phyloP scores from a whole-genome alignment of 73 alveolate species.

The Urostyla sp. region DNA sequence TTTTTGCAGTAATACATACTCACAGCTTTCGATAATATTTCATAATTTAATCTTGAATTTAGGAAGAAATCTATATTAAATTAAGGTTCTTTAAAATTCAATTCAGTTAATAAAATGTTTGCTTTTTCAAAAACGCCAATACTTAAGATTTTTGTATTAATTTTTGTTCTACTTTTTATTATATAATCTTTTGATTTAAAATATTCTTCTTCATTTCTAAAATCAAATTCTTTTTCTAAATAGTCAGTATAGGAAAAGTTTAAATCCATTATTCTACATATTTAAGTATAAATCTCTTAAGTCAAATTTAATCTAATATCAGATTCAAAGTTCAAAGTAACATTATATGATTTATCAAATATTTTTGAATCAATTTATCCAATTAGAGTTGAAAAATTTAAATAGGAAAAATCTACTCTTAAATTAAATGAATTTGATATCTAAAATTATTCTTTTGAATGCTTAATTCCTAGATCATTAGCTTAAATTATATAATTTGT shows the following conservation, averaged over 20 bases:
- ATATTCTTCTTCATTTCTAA: slow-evolving; percentile 53
- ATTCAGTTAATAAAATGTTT: background rate
- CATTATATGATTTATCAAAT: slow-evolving; percentile 51
- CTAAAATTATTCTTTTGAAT: background rate
- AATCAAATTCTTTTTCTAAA: background rate
- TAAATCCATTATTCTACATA: slow-evolving; percentile 32
- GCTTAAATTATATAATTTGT: slow-evolving; percentile 10
- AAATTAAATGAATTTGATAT: slow-evolving; percentile 8
- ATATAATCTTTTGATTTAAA: slow-evolving; percentile 17
- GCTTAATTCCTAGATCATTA: slow-evolving; percentile 5
- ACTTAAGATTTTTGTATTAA: background rate
- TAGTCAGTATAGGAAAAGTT: slow-evolving; percentile 60
- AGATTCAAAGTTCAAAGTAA: slow-evolving; percentile 35
- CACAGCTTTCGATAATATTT: background rate
- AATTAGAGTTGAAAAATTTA: background rate
- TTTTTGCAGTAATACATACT: background rate
- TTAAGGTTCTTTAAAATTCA: slow-evolving; percentile 6
- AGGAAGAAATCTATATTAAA: slow-evolving; percentile 1
- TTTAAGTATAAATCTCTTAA: slow-evolving; percentile 49
- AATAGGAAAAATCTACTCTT: background rate
- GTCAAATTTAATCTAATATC: background rate
- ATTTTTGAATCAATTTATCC: slow-evolving; percentile 16
- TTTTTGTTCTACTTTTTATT: background rate
- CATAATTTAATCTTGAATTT: slow-evolving; percentile 32
- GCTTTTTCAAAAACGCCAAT: background rate